Conservation (phyloP, 495 filamentous ascomycete genomes). For the Stereocaulon alpinum region DNA sequence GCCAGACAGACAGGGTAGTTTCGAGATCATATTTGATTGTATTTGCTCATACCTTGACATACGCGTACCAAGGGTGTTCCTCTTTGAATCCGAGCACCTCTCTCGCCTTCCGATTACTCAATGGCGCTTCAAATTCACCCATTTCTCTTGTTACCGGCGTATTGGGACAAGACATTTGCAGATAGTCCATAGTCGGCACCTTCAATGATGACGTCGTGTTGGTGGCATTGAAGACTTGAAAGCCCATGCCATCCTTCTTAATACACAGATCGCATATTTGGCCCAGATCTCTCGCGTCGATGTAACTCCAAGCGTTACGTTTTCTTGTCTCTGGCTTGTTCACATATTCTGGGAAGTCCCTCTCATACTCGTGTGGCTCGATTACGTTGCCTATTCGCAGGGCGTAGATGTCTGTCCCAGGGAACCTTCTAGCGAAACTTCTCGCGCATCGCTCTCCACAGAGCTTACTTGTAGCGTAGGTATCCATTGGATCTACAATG, state of each 20-base stretch:
- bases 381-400: slow-evolving; percentile 49
- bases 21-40: too few relatives aligned
- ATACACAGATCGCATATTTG: slow-evolving; percentile 46
- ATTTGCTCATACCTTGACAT: slow-evolving; percentile 13
- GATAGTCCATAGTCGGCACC: slow-evolving; percentile 37
- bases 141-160: slow-evolving; percentile 41
- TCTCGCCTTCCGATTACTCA: slow-evolving; percentile 48
- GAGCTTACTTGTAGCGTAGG: slow-evolving; percentile 50
- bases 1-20: too few relatives aligned
- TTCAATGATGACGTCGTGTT: slow-evolving; percentile 47
- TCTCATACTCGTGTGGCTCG: slow-evolving; percentile 47
- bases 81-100: slow-evolving; percentile 49
- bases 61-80: slow-evolving; percentile 42
- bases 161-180: slow-evolving; percentile 37
- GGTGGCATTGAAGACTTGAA: slow-evolving; percentile 52
- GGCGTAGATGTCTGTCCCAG: slow-evolving; percentile 45
- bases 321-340: slow-evolving; percentile 39
- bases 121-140: slow-evolving; percentile 44
- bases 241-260: slow-evolving; percentile 41
- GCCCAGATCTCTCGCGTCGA: slow-evolving; percentile 49
- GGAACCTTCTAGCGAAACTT: slow-evolving; percentile 44
- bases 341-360: slow-evolving; percentile 40
- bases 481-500: slow-evolving; percentile 38
- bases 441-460: slow-evolving; percentile 46
- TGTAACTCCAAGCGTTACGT: slow-evolving; percentile 50